These are phyloP conservation scores for Oxyria digyna DNA, from an alignment of 148 eudicot species.

Conservation along the genomic window DNA sequence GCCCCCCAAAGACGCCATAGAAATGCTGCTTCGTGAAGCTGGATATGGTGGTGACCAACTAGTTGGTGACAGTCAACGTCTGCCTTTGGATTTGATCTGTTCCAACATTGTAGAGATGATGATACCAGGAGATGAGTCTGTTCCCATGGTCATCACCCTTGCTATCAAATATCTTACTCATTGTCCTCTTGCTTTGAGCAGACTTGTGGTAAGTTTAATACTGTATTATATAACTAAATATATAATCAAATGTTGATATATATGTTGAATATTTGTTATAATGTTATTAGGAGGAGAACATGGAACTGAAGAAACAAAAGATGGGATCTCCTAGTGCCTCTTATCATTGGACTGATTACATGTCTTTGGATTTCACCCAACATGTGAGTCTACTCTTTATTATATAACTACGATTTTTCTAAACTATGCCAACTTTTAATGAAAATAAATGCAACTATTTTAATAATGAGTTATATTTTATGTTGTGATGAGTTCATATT, in stretches of 20 bases:
- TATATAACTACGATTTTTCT: too few species aligned
- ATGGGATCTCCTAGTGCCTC: conserved; percentile 17
- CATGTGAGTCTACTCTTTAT: conserved; percentile 4
- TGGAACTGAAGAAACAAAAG: conserved; percentile 52
- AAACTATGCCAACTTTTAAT: too few species aligned
- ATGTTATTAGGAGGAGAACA: conserved; percentile 64
- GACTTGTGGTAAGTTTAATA: conserved; percentile 60
- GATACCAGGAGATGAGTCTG: conserved; percentile 95
- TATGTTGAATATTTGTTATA: background rate
- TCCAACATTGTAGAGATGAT: conserved; percentile 91
- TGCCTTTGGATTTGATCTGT: conserved; percentile 50
- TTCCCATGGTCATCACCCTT: conserved; percentile 84
- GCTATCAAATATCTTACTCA: conserved; percentile 79
- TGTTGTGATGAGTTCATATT: too few species aligned
- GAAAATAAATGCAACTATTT: too few species aligned
- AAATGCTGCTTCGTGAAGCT: conserved; percentile 45
- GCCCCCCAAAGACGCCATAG: conserved; percentile 33
- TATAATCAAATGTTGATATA: too few species aligned
- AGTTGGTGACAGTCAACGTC: conserved; percentile 8
- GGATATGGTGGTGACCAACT: conserved; percentile 24
- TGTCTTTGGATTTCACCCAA: conserved; percentile 20
- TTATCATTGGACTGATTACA: conserved; percentile 74
- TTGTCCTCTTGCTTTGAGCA: conserved; percentile 48
- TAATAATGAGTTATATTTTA: too few species aligned
- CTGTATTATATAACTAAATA: too few species aligned